Conservation (phyloP, 352 stramenopile genomes). For the Globisporangium lucens region DNA sequence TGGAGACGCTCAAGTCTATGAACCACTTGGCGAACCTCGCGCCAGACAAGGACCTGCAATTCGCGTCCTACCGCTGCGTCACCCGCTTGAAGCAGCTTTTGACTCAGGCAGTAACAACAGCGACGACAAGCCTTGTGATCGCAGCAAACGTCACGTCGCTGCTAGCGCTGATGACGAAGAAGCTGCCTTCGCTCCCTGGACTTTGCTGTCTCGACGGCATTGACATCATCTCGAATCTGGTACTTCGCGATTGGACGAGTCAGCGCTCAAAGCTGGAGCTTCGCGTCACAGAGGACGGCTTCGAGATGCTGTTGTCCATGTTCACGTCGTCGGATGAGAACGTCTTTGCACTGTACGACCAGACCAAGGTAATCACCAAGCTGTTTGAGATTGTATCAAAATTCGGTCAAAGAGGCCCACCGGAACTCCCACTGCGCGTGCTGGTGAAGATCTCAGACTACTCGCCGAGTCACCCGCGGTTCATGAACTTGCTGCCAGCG, state of each 20-base stretch:
- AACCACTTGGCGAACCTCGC: constrained; percentile 26
- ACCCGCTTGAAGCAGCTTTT: constrained; percentile 22
- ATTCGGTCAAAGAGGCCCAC: constrained; percentile 6
- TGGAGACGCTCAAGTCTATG: constrained; percentile 33
- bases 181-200: constrained; percentile 42
- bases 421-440: constrained; percentile 43
- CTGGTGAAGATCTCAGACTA: constrained; percentile 46
- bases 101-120: neutral
- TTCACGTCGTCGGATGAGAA: constrained; percentile 41
- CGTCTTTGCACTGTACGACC: constrained; percentile 42
- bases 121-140: constrained; percentile 19
- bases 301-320: constrained; percentile 42
- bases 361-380: constrained; percentile 41
- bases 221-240: constrained; percentile 29
- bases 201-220: constrained; percentile 46
- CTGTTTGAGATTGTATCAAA: constrained; percentile 45
- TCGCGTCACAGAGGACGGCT: constrained; percentile 41
- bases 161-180: constrained; percentile 42
- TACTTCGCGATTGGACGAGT: constrained; percentile 19
- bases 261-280: constrained; percentile 10
- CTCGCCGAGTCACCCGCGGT: constrained; percentile 29
- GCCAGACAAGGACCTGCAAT: constrained; percentile 21
- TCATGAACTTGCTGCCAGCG: constrained; percentile 31
- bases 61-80: constrained; percentile 26
- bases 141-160: constrained; percentile 44